A percentile compares a stretch with the other conserved stretches of the same genome.
Conservation (phyloP, 805 yeast species). For the Candida silvicultrix region DNA sequence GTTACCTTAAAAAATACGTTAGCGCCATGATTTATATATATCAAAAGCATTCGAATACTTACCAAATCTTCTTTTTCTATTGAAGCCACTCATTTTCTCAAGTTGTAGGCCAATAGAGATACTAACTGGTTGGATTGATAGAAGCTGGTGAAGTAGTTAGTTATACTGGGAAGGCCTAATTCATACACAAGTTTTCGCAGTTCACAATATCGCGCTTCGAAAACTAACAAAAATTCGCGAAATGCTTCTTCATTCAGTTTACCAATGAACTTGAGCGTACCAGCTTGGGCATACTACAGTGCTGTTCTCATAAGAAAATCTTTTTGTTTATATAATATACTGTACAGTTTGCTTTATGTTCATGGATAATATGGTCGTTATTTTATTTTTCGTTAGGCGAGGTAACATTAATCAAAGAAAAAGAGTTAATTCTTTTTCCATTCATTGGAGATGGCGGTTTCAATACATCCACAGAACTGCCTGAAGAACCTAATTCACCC, state of each 20-base stretch:
- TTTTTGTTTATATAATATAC: no score
- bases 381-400: neutral
- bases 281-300: no score
- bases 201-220: neutral
- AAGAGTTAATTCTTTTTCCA: slow-evolving; percentile 7
- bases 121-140: no score
- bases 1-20: slow-evolving; percentile 7
- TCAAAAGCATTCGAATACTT: slow-evolving; percentile 3
- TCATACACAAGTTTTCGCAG: no score
- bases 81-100: slow-evolving; percentile 12
- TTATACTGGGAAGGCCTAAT: no score
- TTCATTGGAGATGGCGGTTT: slow-evolving; percentile 1
- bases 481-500: neutral
- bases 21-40: neutral
- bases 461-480: neutral
- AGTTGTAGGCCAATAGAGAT: no score
- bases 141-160: no score
- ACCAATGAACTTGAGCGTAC: no score
- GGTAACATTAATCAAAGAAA: slow-evolving; percentile 9
- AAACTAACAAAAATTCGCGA: neutral
- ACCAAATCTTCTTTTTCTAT: slow-evolving; percentile 23
- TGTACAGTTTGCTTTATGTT: neutral
- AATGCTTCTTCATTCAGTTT: no score
- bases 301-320: no score
- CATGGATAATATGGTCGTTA: neutral